A percentile compares a stretch with the other conserved stretches of the same genome.
phyloP scores from a whole-genome alignment of 75 land plant genomes.

The Cupressus sempervirens region DNA sequence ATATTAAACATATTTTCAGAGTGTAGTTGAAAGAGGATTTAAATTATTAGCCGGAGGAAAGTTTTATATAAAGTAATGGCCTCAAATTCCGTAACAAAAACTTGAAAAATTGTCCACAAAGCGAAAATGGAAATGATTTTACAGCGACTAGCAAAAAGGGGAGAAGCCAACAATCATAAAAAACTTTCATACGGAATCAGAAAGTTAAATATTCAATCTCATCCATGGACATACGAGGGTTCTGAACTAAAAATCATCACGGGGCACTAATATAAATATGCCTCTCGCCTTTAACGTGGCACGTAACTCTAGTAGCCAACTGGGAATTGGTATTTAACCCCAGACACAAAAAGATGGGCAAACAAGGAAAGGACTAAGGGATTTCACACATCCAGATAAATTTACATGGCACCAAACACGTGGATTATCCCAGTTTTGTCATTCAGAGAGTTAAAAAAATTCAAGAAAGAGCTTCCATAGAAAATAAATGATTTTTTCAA shows the following conservation, averaged over 20 bases:
- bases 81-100: not conserved
- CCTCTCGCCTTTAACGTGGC: not conserved
- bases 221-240: not conserved
- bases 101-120: not conserved
- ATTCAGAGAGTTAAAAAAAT: not conserved
- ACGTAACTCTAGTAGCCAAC: not conserved
- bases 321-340: not conserved
- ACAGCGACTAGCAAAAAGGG: not conserved
- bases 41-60: not conserved
- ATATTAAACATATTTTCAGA: not conserved
- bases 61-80: not conserved
- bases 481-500: not conserved
- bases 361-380: not conserved
- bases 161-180: not conserved
- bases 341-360: not conserved
- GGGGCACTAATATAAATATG: not conserved
- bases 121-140: not conserved
- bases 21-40: not conserved
- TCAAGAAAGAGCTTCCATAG: not conserved
- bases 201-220: not conserved
- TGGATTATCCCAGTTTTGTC: not conserved
- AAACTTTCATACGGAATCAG: not conserved
- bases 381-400: too few relatives aligned
- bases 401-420: not conserved
- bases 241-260: not conserved